A percentile compares a stretch with the other conserved stretches of the same genome.
These are phyloP conservation scores for Diaporthe citri DNA, from an alignment of 2,329 filamentous ascomycete species.

Conservation along the genomic window DNA sequence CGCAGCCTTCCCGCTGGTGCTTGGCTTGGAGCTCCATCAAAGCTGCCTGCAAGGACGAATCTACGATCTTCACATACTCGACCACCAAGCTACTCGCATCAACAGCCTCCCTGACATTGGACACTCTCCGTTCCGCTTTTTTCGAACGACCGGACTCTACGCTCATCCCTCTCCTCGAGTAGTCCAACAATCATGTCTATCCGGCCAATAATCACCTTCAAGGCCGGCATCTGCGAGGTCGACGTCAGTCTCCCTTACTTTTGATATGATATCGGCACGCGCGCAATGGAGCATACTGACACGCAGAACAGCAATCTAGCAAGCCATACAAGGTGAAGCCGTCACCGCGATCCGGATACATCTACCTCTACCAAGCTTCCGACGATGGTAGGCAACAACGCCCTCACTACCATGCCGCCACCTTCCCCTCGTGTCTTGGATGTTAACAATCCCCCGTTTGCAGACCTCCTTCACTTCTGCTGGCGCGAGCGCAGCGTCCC, in stretches of 20 bases:
- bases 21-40: slow-evolving; percentile 33
- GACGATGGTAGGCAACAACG: slow-evolving; percentile 77
- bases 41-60: slow-evolving; percentile 28
- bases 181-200: slow-evolving; percentile 77
- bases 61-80: background rate
- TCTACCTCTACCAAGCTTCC: slow-evolving; percentile 81
- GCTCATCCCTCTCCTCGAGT: background rate
- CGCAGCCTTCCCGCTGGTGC: slow-evolving; percentile 38
- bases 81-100: background rate
- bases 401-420: background rate
- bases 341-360: slow-evolving; percentile 80
- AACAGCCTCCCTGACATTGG: background rate
- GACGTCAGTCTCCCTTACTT: slow-evolving; percentile 70
- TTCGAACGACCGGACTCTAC: slow-evolving; percentile 17
- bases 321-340: slow-evolving; percentile 80
- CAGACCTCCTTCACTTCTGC: slow-evolving; percentile 94
- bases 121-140: background rate
- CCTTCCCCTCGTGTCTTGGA: background rate
- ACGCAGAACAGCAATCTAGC: slow-evolving; percentile 57
- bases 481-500: slow-evolving; percentile 86
- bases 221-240: slow-evolving; percentile 89
- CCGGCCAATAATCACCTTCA: slow-evolving; percentile 92
- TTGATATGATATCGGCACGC: background rate
- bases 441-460: background rate
- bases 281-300: slow-evolving; percentile 42